These are phyloP conservation scores for Daldinia caldariorum DNA, from an alignment of 495 filamentous ascomycete genomes.

Conservation along the genomic window DNA sequence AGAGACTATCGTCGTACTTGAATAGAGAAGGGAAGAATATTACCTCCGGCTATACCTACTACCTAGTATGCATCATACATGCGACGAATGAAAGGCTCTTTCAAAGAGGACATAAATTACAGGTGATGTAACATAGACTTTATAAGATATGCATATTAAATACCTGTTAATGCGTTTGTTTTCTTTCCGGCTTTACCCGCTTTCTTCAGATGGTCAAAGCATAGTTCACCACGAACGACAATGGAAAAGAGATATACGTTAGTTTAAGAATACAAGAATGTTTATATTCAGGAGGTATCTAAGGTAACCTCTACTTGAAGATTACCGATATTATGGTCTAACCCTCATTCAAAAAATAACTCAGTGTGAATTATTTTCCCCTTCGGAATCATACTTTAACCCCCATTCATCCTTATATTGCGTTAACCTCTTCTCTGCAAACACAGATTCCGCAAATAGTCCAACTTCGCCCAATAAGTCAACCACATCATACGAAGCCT, in stretches of 20 bases:
- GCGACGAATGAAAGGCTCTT: not conserved
- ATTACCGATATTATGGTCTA: too few relatives aligned
- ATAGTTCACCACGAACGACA: not conserved
- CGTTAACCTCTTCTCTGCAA: slow-evolving; percentile 10
- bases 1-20: not conserved
- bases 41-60: not conserved
- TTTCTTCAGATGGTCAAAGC: not conserved
- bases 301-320: too few relatives aligned
- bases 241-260: not conserved
- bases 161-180: not conserved
- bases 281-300: too few relatives aligned
- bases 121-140: not conserved
- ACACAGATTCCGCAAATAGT: slow-evolving; percentile 20
- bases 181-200: not conserved
- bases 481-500: slow-evolving; percentile 26
- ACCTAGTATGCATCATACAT: not conserved
- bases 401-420: not conserved
- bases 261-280: too few relatives aligned
- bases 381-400: not conserved
- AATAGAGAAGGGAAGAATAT: not conserved
- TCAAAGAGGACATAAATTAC: not conserved
- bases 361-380: not conserved
- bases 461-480: slow-evolving; percentile 29
- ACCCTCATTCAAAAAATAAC: too few relatives aligned
- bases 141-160: not conserved